Evolutionary conservation across 2,329 filamentous ascomycete genomes (phyloP).

Genomic region (Penicillium sp.): DNA sequence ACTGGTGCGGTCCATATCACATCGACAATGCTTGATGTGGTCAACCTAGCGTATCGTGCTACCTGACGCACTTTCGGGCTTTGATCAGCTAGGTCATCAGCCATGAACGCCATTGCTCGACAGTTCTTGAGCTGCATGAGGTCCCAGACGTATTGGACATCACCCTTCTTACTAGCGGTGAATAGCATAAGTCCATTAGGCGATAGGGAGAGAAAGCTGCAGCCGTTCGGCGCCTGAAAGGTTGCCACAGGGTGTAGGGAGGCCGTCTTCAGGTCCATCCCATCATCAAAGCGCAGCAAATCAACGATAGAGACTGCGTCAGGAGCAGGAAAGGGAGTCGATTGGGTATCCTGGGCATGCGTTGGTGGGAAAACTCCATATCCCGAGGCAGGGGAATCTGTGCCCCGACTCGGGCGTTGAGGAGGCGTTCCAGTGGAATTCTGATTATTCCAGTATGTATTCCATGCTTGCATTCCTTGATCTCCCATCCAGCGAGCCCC

Average conservation of each 20-base stretch:
- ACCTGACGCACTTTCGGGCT: conserved; percentile 69
- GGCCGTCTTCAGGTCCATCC: conserved; percentile 34
- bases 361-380: conserved; percentile 47
- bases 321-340: conserved; percentile 38
- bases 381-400: conserved; percentile 32
- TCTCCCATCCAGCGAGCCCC: conserved; percentile 52
- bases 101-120: conserved; percentile 38
- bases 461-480: conserved; percentile 52
- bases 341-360: conserved; percentile 44
- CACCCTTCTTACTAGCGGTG: conserved; percentile 50
- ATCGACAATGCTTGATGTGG: conserved; percentile 85
- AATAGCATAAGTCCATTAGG: conserved; percentile 49
- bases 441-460: conserved; percentile 52
- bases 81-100: conserved; percentile 34
- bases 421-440: conserved; percentile 28
- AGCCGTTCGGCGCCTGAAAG: conserved; percentile 50
- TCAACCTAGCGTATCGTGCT: conserved; percentile 87
- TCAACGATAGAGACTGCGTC: conserved; percentile 50
- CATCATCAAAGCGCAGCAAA: conserved; percentile 44
- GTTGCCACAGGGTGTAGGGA: conserved; percentile 42
- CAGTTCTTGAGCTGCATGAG: conserved; percentile 49
- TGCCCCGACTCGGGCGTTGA: conserved; percentile 32
- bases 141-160: conserved; percentile 53
- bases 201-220: conserved; percentile 51
- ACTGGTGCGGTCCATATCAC: conserved; percentile 82